Percentiles rank a stretch among this genome's conserved stretches.
Evolutionary conservation across 73 alveolate genomes (phyloP).

Genomic region (Paramecium pentaurelia): DNA sequence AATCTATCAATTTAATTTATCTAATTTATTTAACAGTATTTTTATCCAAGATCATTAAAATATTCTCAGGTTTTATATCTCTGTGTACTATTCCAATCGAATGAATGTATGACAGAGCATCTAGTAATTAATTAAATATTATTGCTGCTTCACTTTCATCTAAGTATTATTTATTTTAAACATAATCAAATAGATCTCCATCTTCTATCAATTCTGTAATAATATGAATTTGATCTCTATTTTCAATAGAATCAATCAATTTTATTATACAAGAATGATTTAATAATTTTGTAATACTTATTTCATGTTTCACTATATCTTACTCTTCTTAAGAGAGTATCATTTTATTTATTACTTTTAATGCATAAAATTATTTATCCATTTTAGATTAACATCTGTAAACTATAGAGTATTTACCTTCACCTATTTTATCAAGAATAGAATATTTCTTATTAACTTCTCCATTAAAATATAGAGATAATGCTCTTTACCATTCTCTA

Average conservation of each 20-base stretch:
- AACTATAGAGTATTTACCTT: neutral
- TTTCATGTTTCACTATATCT: constrained; percentile 9
- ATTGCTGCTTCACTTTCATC: constrained; percentile 38
- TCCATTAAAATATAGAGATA: neutral
- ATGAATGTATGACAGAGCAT: constrained; percentile 62
- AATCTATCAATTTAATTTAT: constrained; percentile 6
- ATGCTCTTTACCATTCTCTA: neutral
- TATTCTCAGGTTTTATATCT: constrained; percentile 78
- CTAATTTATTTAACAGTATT: neutral
- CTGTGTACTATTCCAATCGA: constrained; percentile 71
- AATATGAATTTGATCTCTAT: neutral
- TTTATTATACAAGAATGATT: constrained; percentile 27
- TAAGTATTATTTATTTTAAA: neutral
- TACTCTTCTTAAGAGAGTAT: neutral
- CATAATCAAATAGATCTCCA: constrained; percentile 39
- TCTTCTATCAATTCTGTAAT: neutral
- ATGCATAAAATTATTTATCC: neutral
- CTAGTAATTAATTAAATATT: constrained; percentile 57
- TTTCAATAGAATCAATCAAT: neutral
- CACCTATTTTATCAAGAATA: neutral
- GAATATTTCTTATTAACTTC: constrained; percentile 19
- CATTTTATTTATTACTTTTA: neutral
- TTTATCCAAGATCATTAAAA: neutral
- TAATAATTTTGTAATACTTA: neutral
- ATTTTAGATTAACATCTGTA: neutral